Conservation (phyloP, 2,329 filamentous ascomycete species). For the Calonectria multiphialidica region DNA sequence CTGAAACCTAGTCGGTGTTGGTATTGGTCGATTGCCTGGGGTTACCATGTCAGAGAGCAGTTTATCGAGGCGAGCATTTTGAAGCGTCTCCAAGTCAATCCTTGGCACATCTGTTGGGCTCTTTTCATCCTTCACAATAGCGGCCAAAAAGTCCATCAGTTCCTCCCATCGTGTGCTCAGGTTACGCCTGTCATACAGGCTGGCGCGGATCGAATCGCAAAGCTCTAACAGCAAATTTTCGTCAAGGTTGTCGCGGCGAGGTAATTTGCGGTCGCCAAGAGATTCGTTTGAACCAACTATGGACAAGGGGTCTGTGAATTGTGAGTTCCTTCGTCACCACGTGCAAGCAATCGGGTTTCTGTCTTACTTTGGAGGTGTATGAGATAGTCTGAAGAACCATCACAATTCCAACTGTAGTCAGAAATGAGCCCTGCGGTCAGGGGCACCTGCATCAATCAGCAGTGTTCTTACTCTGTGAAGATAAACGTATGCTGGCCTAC, state of each 20-base stretch:
- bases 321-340: constrained; percentile 26
- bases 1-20: constrained; percentile 46
- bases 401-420: constrained; percentile 27
- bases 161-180: constrained; percentile 50
- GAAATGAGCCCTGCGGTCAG: constrained; percentile 28
- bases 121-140: constrained; percentile 54
- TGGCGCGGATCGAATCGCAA: constrained; percentile 56
- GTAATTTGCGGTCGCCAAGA: constrained; percentile 4
- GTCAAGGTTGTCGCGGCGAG: constrained; percentile 26
- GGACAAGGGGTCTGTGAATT: constrained; percentile 29
- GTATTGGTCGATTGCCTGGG: constrained; percentile 42
- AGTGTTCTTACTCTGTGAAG: neutral
- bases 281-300: constrained; percentile 23
- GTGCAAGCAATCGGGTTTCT: neutral
- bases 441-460: constrained; percentile 26
- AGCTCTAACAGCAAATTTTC: constrained; percentile 48
- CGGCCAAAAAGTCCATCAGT: constrained; percentile 54
- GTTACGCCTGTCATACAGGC: constrained; percentile 46
- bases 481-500: neutral
- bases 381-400: constrained; percentile 31
- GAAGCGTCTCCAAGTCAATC: constrained; percentile 55
- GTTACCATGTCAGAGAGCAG: constrained; percentile 56
- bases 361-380: constrained; percentile 34
- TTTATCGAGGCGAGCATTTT: constrained; percentile 56
- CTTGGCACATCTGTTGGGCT: constrained; percentile 39